These are phyloP conservation scores for Cordyceps tenuipes DNA, from an alignment of 2,329 filamentous ascomycete species.

Conservation along the genomic window DNA sequence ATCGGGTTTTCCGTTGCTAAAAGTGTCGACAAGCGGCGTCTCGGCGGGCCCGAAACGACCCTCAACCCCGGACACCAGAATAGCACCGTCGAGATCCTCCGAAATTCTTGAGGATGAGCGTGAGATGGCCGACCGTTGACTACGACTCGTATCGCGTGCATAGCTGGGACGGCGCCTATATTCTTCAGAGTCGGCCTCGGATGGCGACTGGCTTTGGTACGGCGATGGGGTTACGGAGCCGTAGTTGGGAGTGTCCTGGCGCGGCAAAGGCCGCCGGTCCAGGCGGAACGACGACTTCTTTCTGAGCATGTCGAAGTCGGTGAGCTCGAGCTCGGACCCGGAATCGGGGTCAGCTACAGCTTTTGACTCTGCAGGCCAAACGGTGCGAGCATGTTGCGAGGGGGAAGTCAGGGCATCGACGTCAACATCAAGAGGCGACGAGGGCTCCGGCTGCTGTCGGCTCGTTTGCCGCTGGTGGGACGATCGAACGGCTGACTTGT, in stretches of 20 bases:
- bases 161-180: conserved; percentile 26
- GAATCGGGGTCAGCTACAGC: conserved; percentile 4
- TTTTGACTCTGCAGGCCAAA: conserved; percentile 10
- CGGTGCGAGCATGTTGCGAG: conserved; percentile 11
- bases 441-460: background rate
- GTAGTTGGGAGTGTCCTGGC: conserved; percentile 25
- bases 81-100: conserved; percentile 42
- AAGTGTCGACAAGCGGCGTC: conserved; percentile 36
- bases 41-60: conserved; percentile 45
- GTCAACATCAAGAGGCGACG: background rate
- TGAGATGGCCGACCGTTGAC: conserved; percentile 24
- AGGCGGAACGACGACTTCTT: conserved; percentile 30
- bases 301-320: conserved; percentile 23
- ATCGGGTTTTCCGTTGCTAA: conserved; percentile 35
- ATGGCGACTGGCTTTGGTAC: conserved; percentile 28
- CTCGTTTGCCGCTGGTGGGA: background rate
- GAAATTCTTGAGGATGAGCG: conserved; percentile 31
- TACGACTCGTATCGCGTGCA: conserved; percentile 26
- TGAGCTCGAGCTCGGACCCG: conserved; percentile 11
- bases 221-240: conserved; percentile 30
- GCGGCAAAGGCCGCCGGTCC: conserved; percentile 19
- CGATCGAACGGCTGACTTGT: conserved; percentile 2
- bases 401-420: background rate
- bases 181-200: conserved; percentile 25
- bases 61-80: conserved; percentile 44